These are phyloP conservation scores for Panaeolus cyanescens DNA, from an alignment of 768 basidiomycete species.

Conservation along the genomic window DNA sequence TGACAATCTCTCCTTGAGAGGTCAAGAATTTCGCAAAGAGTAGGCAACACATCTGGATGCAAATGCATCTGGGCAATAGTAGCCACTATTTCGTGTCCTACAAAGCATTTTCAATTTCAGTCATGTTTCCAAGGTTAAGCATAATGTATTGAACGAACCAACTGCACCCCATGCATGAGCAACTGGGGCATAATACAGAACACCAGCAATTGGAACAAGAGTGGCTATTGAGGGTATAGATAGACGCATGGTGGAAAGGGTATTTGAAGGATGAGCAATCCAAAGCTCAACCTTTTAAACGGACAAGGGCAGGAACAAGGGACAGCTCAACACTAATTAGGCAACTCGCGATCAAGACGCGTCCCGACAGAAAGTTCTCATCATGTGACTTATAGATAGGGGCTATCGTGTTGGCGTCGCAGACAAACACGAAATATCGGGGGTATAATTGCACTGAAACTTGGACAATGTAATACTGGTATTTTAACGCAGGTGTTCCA, in stretches of 20 bases:
- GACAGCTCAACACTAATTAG: neutral
- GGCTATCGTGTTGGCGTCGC: no score
- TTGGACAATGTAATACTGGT: no score
- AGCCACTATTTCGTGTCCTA: constrained; percentile 90
- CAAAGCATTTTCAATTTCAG: neutral
- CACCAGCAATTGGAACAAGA: neutral
- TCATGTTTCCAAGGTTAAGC: neutral
- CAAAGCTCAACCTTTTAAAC: neutral
- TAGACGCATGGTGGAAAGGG: constrained; percentile 1
- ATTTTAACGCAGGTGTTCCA: no score
- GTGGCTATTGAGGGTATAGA: neutral
- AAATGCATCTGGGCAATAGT: constrained; percentile 94
- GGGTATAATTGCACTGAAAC: no score
- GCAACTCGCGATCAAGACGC: neutral
- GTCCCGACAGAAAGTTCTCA: neutral
- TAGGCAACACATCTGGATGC: constrained; percentile 66
- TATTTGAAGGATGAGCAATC: neutral
- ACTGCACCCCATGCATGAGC: constrained; percentile 44
- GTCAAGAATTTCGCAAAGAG: constrained; percentile 73
- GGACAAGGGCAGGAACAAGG: neutral
- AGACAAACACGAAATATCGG: no score
- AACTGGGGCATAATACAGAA: constrained; percentile 8
- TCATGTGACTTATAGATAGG: neutral
- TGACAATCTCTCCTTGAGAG: constrained; percentile 50
- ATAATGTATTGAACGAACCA: constrained; percentile 28